Conservation (phyloP, 257 asterid genomes). For the Nicotiana benthamiana region DNA sequence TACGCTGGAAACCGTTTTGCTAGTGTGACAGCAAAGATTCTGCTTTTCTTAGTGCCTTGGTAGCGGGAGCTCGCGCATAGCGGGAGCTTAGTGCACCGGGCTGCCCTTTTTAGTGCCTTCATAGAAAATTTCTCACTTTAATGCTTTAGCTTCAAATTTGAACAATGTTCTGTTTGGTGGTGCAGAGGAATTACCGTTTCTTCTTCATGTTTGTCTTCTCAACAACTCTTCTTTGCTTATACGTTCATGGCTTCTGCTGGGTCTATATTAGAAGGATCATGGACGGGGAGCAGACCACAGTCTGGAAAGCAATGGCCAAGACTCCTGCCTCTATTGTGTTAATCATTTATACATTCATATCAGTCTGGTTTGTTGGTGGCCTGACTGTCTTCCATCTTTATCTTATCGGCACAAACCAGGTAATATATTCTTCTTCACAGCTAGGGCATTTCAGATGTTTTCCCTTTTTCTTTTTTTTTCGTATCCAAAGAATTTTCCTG, state of each 20-base stretch:
- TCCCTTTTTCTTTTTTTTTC: neutral
- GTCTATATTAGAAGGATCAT: slow-evolving; percentile 77
- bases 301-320: slow-evolving; percentile 90
- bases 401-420: slow-evolving; percentile 92
- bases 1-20: neutral
- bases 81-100: too few species aligned
- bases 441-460: neutral
- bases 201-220: slow-evolving; percentile 90
- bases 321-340: slow-evolving; percentile 87
- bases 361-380: slow-evolving; percentile 99
- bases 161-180: slow-evolving; percentile 12
- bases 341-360: slow-evolving; percentile 75
- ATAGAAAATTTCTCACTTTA: neutral
- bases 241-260: slow-evolving; percentile 70
- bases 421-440: slow-evolving; percentile 21
- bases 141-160: neutral
- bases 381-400: slow-evolving; percentile 93
- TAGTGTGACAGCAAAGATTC: neutral
- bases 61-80: too few species aligned
- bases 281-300: slow-evolving; percentile 68
- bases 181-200: slow-evolving; percentile 95
- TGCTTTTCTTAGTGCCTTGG: neutral
- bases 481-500: too few species aligned
- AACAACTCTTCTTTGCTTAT: slow-evolving; percentile 85
- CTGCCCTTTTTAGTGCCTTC: too few species aligned